Base-by-base conservation (phyloP, 352 stramenopile genomes). In the Pythium dissotocum region DNA sequence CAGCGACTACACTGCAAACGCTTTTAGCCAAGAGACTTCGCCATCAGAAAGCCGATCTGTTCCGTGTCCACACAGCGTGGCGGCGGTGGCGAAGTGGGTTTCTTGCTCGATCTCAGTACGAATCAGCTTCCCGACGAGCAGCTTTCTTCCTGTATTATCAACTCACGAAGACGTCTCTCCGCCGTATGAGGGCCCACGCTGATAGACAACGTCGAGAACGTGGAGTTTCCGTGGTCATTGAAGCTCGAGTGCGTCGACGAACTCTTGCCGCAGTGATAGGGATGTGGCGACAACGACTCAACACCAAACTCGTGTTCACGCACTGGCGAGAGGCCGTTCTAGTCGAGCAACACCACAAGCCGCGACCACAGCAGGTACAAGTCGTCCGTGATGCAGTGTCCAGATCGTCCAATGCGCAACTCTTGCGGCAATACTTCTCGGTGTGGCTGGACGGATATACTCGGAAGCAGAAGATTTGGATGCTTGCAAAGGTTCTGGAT, bases 141-240 rank as follows among this genome's bases (percentile, higher is more conserved):
- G 35, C 60, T 1, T 76, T 70, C 51, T 76, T 76, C 28, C 30
- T 72, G 42, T 76, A 76, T 21, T 76, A 70, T 35, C 65, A 72
- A 14, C 70, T 76, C 48, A 76, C 70, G 33, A 72, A 64, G 55
- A 56, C 48, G 8, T 65, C 64, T 6, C 36, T 76, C 12, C 16
- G 30, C 12, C 44, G 36, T 40, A 49, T 72, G 21, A 36, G 24
- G 32, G 32, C 40, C 3, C 66, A 61, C 46, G 51, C 55, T 8
- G 6, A 28, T 10, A 55, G 48, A 33, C 46, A 68, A 28, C 64
- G 51, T 8, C 48, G 33, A 6, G 60, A 67, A 18, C 60, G 61
- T n/a, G 44, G 51, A 2, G 32, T 76, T 2, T n/a, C 16, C 0
- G 56, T 76, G 12, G 48, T 59, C 2, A 10, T 76, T 21, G 42